Conservation (phyloP, 129 eudicot species). For the Apium graveolens region DNA sequence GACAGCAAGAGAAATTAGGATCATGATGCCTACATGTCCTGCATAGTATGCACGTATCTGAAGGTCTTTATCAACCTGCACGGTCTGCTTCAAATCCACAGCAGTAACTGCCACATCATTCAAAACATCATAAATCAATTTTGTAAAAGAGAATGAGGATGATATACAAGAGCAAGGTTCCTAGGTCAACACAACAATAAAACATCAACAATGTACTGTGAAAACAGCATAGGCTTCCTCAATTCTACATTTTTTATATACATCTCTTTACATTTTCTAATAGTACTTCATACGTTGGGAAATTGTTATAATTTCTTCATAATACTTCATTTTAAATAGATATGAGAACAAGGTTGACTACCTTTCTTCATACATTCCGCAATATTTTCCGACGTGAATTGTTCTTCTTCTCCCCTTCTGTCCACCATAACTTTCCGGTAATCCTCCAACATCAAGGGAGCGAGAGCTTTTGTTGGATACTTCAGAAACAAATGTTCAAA, state of each 20-base stretch:
- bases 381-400: conserved; percentile 64
- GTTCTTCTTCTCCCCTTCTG: conserved; percentile 72
- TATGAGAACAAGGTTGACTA: conserved; percentile 13
- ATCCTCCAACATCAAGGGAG: conserved; percentile 88
- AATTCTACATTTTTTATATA: not conserved
- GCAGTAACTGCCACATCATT: conserved; percentile 53
- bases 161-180: not conserved
- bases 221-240: not conserved
- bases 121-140: not conserved
- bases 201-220: not conserved
- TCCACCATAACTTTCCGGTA: conserved; percentile 81
- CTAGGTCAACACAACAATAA: not conserved
- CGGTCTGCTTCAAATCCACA: conserved; percentile 81
- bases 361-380: conserved; percentile 79
- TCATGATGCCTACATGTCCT: conserved; percentile 69
- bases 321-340: not conserved
- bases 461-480: conserved; percentile 96
- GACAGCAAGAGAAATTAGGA: conserved; percentile 1
- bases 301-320: not conserved
- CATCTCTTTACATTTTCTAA: not conserved
- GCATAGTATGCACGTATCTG: conserved; percentile 92
- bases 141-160: not conserved
- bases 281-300: no score
- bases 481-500: conserved; percentile 16
- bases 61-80: conserved; percentile 84